Base-by-base conservation (phyloP, 371 early-diverging fungal species). In the Saksenaea vasiformis region DNA sequence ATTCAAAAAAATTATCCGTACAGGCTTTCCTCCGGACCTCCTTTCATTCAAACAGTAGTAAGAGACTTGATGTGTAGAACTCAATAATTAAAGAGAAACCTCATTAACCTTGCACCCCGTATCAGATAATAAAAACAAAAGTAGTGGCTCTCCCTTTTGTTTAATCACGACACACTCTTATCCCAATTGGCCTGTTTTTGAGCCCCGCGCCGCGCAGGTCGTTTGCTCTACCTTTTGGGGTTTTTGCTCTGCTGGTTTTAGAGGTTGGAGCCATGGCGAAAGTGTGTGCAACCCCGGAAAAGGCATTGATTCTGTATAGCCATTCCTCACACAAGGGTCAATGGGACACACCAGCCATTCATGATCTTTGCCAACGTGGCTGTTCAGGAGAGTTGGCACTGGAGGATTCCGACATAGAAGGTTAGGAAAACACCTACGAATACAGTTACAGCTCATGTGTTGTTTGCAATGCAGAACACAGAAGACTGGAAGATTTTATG, bases 351-450 rank as follows among this genome's bases (percentile, higher is more conserved):
- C 51, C 51, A 60, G 17, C 39, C n/a, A 27, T 63, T 15, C 34
- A 63, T 28, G 53, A 27, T 19, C 39, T 63, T 24, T 63, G 64
- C 41, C 56, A 47, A 39, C 64, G 64, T 34, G 73, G 73, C 5
- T 72, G 68, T 43, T 51, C 67, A 22, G 74, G 74, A 17, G 71
- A 70, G 51, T 14, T 74, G 1, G 37, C 63, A 11, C 41, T 70
- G 0, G 74, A 69, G 47, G 38, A 28, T 14, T 28, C 13, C 22
- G 37, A 53, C 11, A 17, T 9, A 8, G n/a, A 62, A 31, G 19
- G 38, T 38, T 19, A 31, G 31, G 28, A 35, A 11, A 2, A 34
- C 22, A 24, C 10, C 39, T 24, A 62, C 15, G n/a, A 17, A 14
- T 10, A 3, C 14, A n/a, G 4, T 24, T 1, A 38, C 5, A 37